Percentiles rank a stretch among this genome's conserved stretches.
Conservation (phyloP, 1,284 basidiomycete species). For the Irpex sp. region DNA sequence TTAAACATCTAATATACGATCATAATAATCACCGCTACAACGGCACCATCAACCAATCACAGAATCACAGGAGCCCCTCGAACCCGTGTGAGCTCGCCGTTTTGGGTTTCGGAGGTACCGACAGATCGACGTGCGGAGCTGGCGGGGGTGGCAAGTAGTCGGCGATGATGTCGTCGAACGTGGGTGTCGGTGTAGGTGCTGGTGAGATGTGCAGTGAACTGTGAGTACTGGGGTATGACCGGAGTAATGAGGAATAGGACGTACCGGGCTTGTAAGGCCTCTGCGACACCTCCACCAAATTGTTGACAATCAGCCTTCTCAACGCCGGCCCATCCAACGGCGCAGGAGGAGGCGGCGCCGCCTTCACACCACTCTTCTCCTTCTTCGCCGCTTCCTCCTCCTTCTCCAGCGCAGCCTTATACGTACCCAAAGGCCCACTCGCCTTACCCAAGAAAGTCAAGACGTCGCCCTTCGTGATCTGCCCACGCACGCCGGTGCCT, state of each 20-base stretch:
- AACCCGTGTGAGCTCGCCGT: conserved; percentile 30
- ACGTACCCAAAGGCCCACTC: conserved; percentile 74
- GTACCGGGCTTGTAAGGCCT: conserved; percentile 49
- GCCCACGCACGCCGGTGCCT: conserved; percentile 82
- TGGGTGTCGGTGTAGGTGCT: conserved; percentile 38
- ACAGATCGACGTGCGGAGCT: conserved; percentile 11
- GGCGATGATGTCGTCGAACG: conserved; percentile 69
- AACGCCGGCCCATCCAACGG: conserved; percentile 70
- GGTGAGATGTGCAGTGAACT: not conserved
- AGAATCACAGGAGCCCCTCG: conserved; percentile 38
- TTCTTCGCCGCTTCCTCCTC: conserved; percentile 37
- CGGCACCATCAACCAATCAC: not conserved
- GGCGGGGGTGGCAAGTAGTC: conserved; percentile 54
- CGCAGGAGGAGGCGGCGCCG: conserved; percentile 17
- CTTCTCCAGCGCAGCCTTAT: conserved; percentile 40
- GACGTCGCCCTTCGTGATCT: conserved; percentile 91
- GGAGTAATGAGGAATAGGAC: conserved; percentile 17
- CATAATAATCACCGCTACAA: not conserved
- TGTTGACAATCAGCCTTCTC: conserved; percentile 68
- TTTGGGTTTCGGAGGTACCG: conserved; percentile 22
- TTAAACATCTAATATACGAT: not conserved
- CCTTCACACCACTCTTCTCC: conserved; percentile 13
- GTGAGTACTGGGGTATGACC: not conserved
- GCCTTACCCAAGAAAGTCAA: conserved; percentile 79
- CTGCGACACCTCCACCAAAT: conserved; percentile 60